A percentile compares a stretch with the other conserved stretches of the same genome.
Evolutionary conservation across 768 basidiomycete genomes (phyloP).

Genomic region (Steccherinum ochraceum): DNA sequence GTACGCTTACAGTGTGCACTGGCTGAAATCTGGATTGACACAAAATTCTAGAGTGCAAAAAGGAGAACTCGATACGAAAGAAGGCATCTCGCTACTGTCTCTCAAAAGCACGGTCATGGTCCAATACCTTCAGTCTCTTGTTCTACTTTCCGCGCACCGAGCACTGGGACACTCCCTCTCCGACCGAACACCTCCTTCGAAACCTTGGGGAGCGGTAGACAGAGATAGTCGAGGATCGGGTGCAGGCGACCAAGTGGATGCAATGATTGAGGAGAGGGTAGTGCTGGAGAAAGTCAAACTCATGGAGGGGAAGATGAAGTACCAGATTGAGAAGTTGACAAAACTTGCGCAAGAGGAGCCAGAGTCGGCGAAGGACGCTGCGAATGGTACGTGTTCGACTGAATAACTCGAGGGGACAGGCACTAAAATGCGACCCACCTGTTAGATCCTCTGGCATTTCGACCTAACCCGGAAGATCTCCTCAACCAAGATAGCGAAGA

Average conservation of each 20-base stretch:
- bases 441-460: conserved; percentile 83
- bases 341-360: conserved; percentile 60
- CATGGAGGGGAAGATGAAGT: conserved; percentile 82
- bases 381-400: conserved; percentile 49
- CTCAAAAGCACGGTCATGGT: conserved; percentile 81
- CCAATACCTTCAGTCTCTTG: conserved; percentile 79
- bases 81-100: conserved; percentile 89
- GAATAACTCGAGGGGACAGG: too few relatives aligned
- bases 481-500: conserved; percentile 33
- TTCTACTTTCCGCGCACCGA: conserved; percentile 66
- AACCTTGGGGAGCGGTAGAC: conserved; percentile 46
- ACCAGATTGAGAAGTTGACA: conserved; percentile 95
- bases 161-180: conserved; percentile 58
- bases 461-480: conserved; percentile 81
- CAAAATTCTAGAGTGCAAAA: conserved; percentile 25
- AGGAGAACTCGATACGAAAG: conserved; percentile 43
- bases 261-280: conserved; percentile 71
- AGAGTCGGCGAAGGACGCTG: conserved; percentile 30
- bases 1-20: conserved; percentile 29
- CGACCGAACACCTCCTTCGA: conserved; percentile 39
- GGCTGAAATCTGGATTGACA: neutral
- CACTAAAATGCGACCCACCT: too few relatives aligned
- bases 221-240: conserved; percentile 49
- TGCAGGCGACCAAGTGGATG: conserved; percentile 74
- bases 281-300: conserved; percentile 85